Evolutionary conservation across 805 yeast genomes (phyloP).

Genomic region (Zygoascus tannicola): DNA sequence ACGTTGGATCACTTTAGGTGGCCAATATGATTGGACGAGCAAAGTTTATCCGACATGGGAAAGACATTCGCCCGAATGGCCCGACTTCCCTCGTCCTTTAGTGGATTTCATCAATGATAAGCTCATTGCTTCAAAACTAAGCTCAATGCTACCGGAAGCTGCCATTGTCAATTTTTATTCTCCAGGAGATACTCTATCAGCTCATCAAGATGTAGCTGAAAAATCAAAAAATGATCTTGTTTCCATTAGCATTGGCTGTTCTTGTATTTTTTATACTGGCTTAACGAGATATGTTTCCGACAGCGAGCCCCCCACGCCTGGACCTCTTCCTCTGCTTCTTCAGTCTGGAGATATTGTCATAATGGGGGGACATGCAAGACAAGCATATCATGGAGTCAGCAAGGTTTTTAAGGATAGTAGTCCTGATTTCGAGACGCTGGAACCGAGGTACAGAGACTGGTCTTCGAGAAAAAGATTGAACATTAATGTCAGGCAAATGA

Average conservation of each 20-base stretch:
- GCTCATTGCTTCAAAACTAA: conserved; percentile 13
- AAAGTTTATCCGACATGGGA: conserved; percentile 33
- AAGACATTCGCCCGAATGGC: conserved; percentile 25
- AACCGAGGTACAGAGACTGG: conserved; percentile 23
- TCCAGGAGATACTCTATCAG: conserved; percentile 35
- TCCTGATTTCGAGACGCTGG: conserved; percentile 22
- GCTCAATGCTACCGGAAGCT: conserved; percentile 27
- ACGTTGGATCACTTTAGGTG: conserved; percentile 41
- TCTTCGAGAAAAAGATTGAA: conserved; percentile 30
- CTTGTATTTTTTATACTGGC: conserved; percentile 31
- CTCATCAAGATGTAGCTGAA: conserved; percentile 38
- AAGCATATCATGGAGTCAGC: conserved; percentile 37
- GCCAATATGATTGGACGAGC: conserved; percentile 38
- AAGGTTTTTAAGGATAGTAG: conserved; percentile 28
- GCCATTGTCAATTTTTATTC: conserved; percentile 36
- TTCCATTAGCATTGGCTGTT: conserved; percentile 33
- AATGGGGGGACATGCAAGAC: conserved; percentile 34
- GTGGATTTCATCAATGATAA: conserved; percentile 16
- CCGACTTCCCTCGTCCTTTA: conserved; percentile 25
- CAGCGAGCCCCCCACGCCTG: conserved; percentile 4
- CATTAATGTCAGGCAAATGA: conserved; percentile 35
- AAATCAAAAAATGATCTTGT: conserved; percentile 28
- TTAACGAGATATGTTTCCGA: conserved; percentile 6
- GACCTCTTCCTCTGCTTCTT: conserved; percentile 30
- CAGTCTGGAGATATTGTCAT: conserved; percentile 33